Base-by-base conservation (phyloP, 805 yeast genomes). In the Saccharomyces paradoxus region DNA sequence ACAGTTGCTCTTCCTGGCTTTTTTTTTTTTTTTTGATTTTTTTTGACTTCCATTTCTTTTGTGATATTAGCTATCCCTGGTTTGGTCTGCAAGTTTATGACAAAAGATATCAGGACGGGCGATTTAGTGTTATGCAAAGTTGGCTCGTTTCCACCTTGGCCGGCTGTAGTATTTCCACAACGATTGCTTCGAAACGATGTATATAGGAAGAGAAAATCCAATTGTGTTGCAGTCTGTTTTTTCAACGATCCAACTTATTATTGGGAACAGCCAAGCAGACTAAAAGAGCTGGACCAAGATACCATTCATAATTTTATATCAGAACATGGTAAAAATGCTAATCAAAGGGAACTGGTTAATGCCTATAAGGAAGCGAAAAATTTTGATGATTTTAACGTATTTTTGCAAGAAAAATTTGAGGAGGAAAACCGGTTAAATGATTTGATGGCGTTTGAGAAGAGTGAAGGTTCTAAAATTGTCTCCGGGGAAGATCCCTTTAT, bases 141-240 rank as follows among this genome's bases (percentile, higher is more conserved):
- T 21, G 72, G 72, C 2, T 63, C 67, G 3, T 69, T 64, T 49
- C 69, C 69, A 3, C 71, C 71, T 8, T 69, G 72, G 72, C 72
- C 72, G 1, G 71, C 71, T 7, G 69, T 69, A 3, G 67, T 69
- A 3, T 65, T 66, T 30, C 72, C 72, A 10, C 69, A 65, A 49
- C 55, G 66, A 37, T 57, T 67, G 37, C 58, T 68, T n/a, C 58
- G 68, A 49, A 58, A 59, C 8, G 70, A 67, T 50, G 71, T 69
- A 2, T 62, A 62, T 44, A 59, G 61, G 4, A 62, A 65, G 47
- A 52, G 63, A 41, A 63, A 62, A 52, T 53, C 61, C 1, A 59
- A 61, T 22, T 59, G 65, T 47, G 63, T 66, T 9, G 70, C 70
- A 5, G 71, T 69, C n/a, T 66, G 71, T 50, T 69, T 69, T 55